phyloP scores from a whole-genome alignment of 371 early-diverging fungal genomes.

The Zopfochytrium polystomum region DNA sequence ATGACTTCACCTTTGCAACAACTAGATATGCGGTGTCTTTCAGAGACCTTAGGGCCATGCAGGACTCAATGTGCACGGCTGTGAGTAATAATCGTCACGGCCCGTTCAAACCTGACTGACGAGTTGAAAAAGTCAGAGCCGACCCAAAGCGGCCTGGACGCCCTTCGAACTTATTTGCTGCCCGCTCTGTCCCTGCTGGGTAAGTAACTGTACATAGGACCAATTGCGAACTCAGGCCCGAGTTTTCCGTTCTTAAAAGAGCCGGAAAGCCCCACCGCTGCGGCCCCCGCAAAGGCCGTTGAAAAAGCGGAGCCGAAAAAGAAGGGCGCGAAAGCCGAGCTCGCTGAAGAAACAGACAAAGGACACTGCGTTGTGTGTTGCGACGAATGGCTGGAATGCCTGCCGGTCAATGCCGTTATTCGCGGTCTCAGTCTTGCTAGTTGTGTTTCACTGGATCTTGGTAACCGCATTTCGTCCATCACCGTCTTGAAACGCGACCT shows the following conservation, averaged over 20 bases:
- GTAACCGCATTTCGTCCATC: no score
- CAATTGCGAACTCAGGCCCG: background rate
- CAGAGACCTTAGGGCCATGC: no score
- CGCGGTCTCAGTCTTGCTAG: no score
- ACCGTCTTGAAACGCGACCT: no score
- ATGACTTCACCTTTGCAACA: constrained; percentile 16
- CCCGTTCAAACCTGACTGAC: no score
- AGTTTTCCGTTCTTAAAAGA: no score
- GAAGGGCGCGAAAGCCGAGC: constrained; percentile 1
- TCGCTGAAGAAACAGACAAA: constrained; percentile 4
- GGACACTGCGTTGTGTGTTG: constrained; percentile 23
- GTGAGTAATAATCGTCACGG: no score
- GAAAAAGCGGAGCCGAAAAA: constrained; percentile 22
- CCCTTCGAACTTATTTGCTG: constrained; percentile 7
- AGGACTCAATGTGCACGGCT: no score
- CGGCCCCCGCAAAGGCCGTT: constrained; percentile 1
- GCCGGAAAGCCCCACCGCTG: constrained; percentile 1
- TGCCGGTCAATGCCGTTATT: constrained; percentile 17
- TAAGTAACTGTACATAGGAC: background rate
- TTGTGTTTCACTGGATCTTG: no score
- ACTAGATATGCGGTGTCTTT: background rate
- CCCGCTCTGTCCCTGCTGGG: constrained; percentile 14
- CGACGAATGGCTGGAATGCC: constrained; percentile 9
- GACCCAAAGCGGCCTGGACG: constrained; percentile 5
- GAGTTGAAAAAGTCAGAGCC: no score